A percentile compares a stretch with the other conserved stretches of the same genome.
phyloP scores from a whole-genome alignment of 2,329 filamentous ascomycete genomes.

The Cordyceps pruinosa region DNA sequence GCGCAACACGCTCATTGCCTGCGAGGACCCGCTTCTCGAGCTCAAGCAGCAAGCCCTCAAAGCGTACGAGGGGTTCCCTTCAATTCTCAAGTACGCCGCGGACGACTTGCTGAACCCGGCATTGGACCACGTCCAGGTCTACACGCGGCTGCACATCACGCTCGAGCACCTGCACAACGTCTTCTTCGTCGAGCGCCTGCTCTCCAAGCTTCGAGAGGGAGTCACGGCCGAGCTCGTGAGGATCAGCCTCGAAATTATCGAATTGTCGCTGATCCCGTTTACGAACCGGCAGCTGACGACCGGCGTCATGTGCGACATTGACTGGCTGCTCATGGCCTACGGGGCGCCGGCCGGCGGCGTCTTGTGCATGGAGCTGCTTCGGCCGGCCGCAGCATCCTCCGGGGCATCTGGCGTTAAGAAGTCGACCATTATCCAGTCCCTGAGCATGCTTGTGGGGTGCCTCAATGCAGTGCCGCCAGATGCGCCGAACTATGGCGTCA shows the following conservation, averaged over 20 bases:
- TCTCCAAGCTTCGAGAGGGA: slow-evolving; percentile 36
- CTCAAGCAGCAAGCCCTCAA: slow-evolving; percentile 39
- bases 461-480: slow-evolving; percentile 40
- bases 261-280: slow-evolving; percentile 38
- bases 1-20: slow-evolving; percentile 26
- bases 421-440: slow-evolving; percentile 42
- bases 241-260: slow-evolving; percentile 40
- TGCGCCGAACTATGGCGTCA: slow-evolving; percentile 41
- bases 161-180: slow-evolving; percentile 47
- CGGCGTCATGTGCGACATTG: slow-evolving; percentile 32
- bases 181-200: slow-evolving; percentile 50
- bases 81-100: slow-evolving; percentile 41
- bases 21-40: slow-evolving; percentile 33
- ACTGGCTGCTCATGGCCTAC: slow-evolving; percentile 44
- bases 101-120: slow-evolving; percentile 43
- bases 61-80: slow-evolving; percentile 39
- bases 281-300: slow-evolving; percentile 37
- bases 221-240: slow-evolving; percentile 32
- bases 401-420: slow-evolving; percentile 30
- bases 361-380: slow-evolving; percentile 41
- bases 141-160: slow-evolving; percentile 38
- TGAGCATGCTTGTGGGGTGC: slow-evolving; percentile 43
- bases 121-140: slow-evolving; percentile 32
- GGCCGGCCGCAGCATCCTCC: slow-evolving; percentile 21
- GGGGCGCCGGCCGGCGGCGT: slow-evolving; percentile 42